Evolutionary conservation across 202 grass and related monocot species (phyloP).

Genomic region (Zizania palustris): DNA sequence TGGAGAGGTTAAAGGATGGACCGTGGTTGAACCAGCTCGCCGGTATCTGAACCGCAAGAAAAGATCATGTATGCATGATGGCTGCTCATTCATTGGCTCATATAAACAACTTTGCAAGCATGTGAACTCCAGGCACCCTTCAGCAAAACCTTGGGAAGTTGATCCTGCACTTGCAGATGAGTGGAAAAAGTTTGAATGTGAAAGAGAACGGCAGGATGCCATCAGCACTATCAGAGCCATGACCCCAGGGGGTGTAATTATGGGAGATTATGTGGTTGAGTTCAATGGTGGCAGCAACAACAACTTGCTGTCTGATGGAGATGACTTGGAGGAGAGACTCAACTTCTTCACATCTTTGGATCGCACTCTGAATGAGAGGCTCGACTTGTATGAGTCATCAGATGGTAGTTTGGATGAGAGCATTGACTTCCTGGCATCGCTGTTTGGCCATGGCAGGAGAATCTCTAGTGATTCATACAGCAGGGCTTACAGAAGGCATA

Average conservation of each 20-base stretch:
- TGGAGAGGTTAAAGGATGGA: conserved; percentile 79
- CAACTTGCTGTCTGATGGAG: conserved; percentile 39
- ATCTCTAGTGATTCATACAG: conserved; percentile 40
- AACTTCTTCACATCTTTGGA: conserved; percentile 61
- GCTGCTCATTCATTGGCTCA: conserved; percentile 66
- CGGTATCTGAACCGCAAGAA: conserved; percentile 72
- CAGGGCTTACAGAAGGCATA: conserved; percentile 50
- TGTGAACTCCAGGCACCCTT: conserved; percentile 61
- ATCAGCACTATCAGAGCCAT: conserved; percentile 69
- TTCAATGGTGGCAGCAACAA: conserved; percentile 55
- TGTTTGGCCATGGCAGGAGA: conserved; percentile 52
- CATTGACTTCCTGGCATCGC: conserved; percentile 54
- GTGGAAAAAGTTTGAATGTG: conserved; percentile 72
- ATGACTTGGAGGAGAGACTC: conserved; percentile 52
- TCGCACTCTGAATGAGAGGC: conserved; percentile 52
- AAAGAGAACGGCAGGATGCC: conserved; percentile 74
- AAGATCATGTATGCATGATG: conserved; percentile 69
- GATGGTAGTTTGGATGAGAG: conserved; percentile 51
- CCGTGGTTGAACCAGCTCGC: conserved; percentile 75
- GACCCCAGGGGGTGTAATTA: conserved; percentile 68
- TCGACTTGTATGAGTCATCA: conserved; percentile 52
- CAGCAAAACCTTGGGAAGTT: conserved; percentile 59
- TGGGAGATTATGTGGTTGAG: conserved; percentile 85
- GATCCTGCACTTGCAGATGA: conserved; percentile 72
- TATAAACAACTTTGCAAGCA: conserved; percentile 77